Evolutionary conservation across 306 rosid species (phyloP), one percentile per base, ranked within the genome.

Genomic region (Vicia villosa): DNA sequence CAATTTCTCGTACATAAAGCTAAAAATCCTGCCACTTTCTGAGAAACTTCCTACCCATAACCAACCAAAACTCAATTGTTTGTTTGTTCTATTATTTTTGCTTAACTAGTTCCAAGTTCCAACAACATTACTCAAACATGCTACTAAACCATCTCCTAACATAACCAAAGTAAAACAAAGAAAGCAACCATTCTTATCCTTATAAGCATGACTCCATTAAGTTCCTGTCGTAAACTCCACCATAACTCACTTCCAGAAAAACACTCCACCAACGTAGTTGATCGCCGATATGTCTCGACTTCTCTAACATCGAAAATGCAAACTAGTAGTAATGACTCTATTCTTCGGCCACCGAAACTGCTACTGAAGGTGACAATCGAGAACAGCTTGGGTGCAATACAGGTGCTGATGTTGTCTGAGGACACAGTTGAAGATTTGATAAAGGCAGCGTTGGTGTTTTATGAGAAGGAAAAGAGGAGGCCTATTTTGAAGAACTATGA

Each of bases 361-460:
- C 75, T 89, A 13, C 16, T 89, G 28, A 83, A 89, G 28, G 92
- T 89, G 59, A 85, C 81, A 3, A 54, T 89, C 15, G 87, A 80
- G 62, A 76, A 81, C 38, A 80, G 90, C 66, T 22, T 79, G 7
- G 92, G 92, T n/a, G 77, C 87, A 0, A 77, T 86, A 1, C 88
- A 85, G 41, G 69, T 86, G 49, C 57, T 89, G 42, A 68, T 87
- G 63, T 57, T 75, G 72, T 34, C 79, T 0, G 88, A 89, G 51
- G 74, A 81, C 6, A 79, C 77, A 10, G 90, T 85, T 9, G 55
- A 38, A 2, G 87, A 85, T 69, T 72, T 89, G 74, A 69, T 83
- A 1, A 85, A 78, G 68, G 65, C 83, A 1, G 74, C 82, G n/a
- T 57, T 87, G 56, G 80, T 70, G 10, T 73, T 74, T 8, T 85